Percentiles rank a stretch among this genome's conserved stretches.
These are phyloP conservation scores for Yamadazyma diddensiae DNA, from an alignment of 1,139 yeast genomes.

Conservation along the genomic window DNA sequence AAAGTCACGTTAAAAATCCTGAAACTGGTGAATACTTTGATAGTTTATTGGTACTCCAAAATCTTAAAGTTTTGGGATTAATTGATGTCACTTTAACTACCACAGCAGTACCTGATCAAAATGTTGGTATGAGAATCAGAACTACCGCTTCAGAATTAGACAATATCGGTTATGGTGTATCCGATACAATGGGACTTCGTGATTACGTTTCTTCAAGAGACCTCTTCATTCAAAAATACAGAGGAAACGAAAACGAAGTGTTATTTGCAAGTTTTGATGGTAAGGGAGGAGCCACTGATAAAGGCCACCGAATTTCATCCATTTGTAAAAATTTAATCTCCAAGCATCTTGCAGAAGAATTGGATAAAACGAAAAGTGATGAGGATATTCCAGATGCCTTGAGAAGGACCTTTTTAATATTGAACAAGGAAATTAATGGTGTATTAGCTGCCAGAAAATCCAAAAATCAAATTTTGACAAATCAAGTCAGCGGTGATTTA, in stretches of 20 bases:
- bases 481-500: conserved; percentile 39
- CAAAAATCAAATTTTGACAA: conserved; percentile 22
- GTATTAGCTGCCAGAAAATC: conserved; percentile 35
- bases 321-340: conserved; percentile 74
- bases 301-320: conserved; percentile 70
- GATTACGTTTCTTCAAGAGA: conserved; percentile 75
- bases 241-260: conserved; percentile 73
- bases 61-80: conserved; percentile 74
- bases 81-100: conserved; percentile 95
- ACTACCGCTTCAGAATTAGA: conserved; percentile 86
- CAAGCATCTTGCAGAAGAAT: conserved; percentile 59
- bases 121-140: conserved; percentile 78
- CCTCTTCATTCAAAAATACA: conserved; percentile 79
- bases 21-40: conserved; percentile 58
- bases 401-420: conserved; percentile 70
- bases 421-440: conserved; percentile 74
- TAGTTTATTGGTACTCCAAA: conserved; percentile 70
- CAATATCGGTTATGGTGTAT: conserved; percentile 82
- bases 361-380: conserved; percentile 46
- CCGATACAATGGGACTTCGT: conserved; percentile 77
- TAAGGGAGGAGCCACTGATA: conserved; percentile 50
- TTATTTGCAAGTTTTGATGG: conserved; percentile 89
- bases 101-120: conserved; percentile 82
- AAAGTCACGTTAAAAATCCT: conserved; percentile 49
- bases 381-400: conserved; percentile 63